A percentile compares a stretch with the other conserved stretches of the same genome.
Evolutionary conservation across 2,329 filamentous ascomycete genomes (phyloP).

Genomic region (Pyricularia pennisetigena): DNA sequence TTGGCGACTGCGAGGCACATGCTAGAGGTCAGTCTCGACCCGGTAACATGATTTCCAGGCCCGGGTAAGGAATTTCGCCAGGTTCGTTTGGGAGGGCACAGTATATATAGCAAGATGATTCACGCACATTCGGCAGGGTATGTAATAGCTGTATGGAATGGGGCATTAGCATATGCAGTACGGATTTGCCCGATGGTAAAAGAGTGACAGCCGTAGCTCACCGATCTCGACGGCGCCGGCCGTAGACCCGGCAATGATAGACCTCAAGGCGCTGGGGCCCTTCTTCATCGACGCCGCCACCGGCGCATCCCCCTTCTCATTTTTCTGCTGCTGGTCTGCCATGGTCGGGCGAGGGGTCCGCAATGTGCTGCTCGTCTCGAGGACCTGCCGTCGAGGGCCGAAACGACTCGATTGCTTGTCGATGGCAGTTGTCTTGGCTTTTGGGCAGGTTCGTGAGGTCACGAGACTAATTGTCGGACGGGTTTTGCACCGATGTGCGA

Average conservation of each 20-base stretch:
- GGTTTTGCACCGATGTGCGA: neutral
- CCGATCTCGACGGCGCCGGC: constrained; percentile 92
- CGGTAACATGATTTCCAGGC: neutral
- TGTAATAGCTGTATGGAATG: constrained; percentile 53
- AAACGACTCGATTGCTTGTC: neutral
- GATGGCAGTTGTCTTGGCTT: neutral
- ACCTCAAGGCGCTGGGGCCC: constrained; percentile 70
- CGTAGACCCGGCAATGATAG: constrained; percentile 84
- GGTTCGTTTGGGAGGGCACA: neutral
- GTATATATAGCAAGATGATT: neutral
- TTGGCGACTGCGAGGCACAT: constrained; percentile 61
- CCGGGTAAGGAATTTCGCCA: neutral
- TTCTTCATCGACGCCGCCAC: constrained; percentile 25
- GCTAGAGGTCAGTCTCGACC: constrained; percentile 1
- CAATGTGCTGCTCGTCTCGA: neutral
- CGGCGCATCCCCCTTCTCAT: neutral
- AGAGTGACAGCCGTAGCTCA: constrained; percentile 24
- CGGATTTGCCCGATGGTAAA: neutral
- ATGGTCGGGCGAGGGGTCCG: neutral
- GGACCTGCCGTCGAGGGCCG: neutral
- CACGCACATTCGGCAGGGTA: constrained; percentile 83
- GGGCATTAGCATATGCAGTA: neutral
- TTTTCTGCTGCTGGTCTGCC: constrained; percentile 1
- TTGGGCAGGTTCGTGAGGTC: neutral
- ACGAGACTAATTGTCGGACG: neutral